Evolutionary conservation across 2,329 filamentous ascomycete genomes (phyloP), one percentile per base, ranked within the genome.

Genomic region (Clonostachys rhizophaga): DNA sequence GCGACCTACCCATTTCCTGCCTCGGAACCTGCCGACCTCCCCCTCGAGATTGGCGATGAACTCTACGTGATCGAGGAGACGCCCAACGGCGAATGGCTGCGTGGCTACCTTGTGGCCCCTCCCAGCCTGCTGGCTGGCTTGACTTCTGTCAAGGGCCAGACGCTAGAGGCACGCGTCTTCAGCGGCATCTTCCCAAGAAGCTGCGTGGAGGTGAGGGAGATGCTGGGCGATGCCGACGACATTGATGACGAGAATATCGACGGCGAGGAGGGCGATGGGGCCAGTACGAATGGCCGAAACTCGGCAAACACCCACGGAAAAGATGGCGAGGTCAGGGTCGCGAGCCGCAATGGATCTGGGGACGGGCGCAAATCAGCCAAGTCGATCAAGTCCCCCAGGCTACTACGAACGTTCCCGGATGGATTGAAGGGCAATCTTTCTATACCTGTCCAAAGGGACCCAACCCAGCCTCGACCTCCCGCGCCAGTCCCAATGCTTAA

Each of bases 1-100:
- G 94, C 92, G 75, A 91, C 86, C 56, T 95, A 91, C 67, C 94
- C 94, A 36, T 99, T 99, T 71, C 79, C 87, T 58, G 89, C 94
- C 50, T 86, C 88, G 50, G 86, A 86, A 54, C 83, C 91, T 46
- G 89, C 91, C 65, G 94, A 99, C 69, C 84, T 99, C 17, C 94
- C 95, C 10, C 86, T 99, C 64, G 91, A 99, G 69, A 89, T 99
- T 54, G 94, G 94, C 65, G 94, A 99, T 78, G 94, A 99, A 70
- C 77, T 99, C 54, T 99, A 99, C 71, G 95, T 99, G 55, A 96
- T 99, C 63, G 92, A 97, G 70, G 90, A 97, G 70, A 95, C 92
- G 37, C 87, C 90, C 18, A 83, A 95, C 69, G 89, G 87, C 59
- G 82, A 89, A 64, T 99, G 94, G 95, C 87, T 92, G 68, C 86